A percentile compares a stretch with the other conserved stretches of the same genome.
Conservation (phyloP, 2,329 filamentous ascomycete genomes). For the Fusarium hostae region DNA sequence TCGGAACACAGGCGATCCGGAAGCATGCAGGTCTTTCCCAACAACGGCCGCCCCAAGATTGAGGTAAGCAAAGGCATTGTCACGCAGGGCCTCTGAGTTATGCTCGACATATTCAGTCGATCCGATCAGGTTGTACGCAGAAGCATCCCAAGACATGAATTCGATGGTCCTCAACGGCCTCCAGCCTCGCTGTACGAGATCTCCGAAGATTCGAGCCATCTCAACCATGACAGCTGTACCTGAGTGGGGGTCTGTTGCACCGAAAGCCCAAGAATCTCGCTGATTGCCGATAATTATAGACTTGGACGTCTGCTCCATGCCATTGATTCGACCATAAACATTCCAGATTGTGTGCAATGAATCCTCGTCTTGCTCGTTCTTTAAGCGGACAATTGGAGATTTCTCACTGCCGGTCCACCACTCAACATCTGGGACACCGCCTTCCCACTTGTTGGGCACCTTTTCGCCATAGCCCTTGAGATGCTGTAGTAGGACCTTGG, state of each 20-base stretch:
- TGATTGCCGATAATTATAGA: conserved; percentile 92
- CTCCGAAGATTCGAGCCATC: conserved; percentile 84
- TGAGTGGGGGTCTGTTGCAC: conserved; percentile 84
- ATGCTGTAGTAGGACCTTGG: conserved; percentile 79
- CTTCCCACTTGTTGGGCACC: conserved; percentile 77
- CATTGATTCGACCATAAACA: conserved; percentile 83
- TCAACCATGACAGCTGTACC: conserved; percentile 94
- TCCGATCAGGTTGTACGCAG: conserved; percentile 92
- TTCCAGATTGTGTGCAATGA: conserved; percentile 91
- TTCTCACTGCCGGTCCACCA: conserved; percentile 87
- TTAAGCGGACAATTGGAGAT: conserved; percentile 81
- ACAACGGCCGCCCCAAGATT: conserved; percentile 88
- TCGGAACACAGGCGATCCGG: conserved; percentile 83
- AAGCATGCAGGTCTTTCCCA: conserved; percentile 78
- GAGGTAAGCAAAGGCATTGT: conserved; percentile 84
- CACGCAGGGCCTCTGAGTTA: conserved; percentile 76
- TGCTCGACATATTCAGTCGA: conserved; percentile 96
- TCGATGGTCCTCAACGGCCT: conserved; percentile 92
- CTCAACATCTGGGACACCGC: conserved; percentile 79
- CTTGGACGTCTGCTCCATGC: conserved; percentile 85
- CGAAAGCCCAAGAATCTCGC: conserved; percentile 91
- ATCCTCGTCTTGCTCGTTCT: conserved; percentile 88
- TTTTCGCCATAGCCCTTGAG: conserved; percentile 79
- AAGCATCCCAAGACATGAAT: conserved; percentile 96
- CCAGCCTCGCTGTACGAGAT: conserved; percentile 83